Conservation (phyloP, 495 filamentous ascomycete species). For the Hypoxylon fuscum region DNA sequence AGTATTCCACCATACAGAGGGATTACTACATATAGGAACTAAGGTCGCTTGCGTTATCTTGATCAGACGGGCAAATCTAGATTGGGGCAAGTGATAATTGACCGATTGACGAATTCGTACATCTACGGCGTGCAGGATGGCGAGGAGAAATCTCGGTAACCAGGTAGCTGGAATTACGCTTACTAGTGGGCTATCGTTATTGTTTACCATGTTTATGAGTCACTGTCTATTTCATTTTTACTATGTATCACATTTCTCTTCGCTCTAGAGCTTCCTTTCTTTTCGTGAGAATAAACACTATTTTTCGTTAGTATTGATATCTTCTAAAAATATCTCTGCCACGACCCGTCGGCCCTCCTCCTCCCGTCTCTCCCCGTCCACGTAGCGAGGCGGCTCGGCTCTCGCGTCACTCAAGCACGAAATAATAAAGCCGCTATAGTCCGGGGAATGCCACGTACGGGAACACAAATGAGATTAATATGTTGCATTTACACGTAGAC, state of each 20-base stretch:
- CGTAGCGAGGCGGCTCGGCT: constrained; percentile 20
- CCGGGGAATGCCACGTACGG: neutral
- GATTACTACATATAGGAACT: neutral
- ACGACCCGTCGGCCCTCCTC: neutral
- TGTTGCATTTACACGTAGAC: neutral
- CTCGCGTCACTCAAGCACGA: constrained; percentile 12
- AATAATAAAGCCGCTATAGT: too few species aligned
- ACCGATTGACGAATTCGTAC: constrained; percentile 32
- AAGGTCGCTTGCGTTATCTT: constrained; percentile 33
- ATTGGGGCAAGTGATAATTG: constrained; percentile 19
- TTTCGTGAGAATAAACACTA: neutral
- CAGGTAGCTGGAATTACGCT: constrained; percentile 15
- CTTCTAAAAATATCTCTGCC: neutral
- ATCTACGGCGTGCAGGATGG: neutral
- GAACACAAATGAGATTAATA: constrained; percentile 1
- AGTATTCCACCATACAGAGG: neutral
- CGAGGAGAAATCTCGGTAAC: neutral
- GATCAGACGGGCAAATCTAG: constrained; percentile 20
- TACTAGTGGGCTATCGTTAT: neutral
- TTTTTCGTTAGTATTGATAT: neutral
- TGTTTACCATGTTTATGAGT: too few species aligned
- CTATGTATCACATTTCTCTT: constrained; percentile 1
- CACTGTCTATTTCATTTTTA: too few species aligned
- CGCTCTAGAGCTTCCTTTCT: neutral
- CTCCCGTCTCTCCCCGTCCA: constrained; percentile 4